Percentiles rank a stretch among this genome's conserved stretches.
Conservation (phyloP, 345 rosid genomes). For the Salix dunnii region DNA sequence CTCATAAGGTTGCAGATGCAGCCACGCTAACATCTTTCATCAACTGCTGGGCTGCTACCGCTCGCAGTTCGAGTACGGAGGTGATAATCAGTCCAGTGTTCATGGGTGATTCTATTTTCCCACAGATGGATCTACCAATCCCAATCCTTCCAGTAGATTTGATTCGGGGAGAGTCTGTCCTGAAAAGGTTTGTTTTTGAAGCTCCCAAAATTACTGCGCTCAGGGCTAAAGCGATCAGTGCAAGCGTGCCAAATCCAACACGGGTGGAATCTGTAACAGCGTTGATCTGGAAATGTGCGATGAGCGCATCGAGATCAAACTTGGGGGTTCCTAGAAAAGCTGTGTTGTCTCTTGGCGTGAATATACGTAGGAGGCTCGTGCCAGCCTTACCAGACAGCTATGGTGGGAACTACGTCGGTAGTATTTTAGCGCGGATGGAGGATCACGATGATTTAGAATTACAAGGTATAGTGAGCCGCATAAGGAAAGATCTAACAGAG, state of each 20-base stretch:
- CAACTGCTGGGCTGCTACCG: conserved; percentile 23
- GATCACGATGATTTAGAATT: not conserved
- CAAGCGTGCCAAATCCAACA: conserved; percentile 5
- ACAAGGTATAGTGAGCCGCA: not conserved
- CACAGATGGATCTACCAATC: conserved; percentile 8
- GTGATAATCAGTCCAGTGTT: not conserved
- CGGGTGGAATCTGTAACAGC: conserved; percentile 15
- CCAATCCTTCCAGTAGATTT: not conserved
- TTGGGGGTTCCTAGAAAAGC: not conserved
- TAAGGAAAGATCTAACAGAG: conserved; percentile 9
- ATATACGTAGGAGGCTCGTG: conserved; percentile 7
- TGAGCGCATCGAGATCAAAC: conserved; percentile 4
- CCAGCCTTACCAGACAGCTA: conserved; percentile 9
- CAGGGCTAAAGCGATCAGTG: not conserved
- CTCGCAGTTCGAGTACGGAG: not conserved
- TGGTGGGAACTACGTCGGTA: conserved; percentile 1
- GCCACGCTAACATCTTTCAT: conserved; percentile 10
- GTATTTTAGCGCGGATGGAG: not conserved
- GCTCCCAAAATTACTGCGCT: not conserved
- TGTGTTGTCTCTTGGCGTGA: conserved; percentile 1
- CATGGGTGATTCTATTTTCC: conserved; percentile 20
- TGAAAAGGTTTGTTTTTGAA: conserved; percentile 17
- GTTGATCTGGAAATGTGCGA: conserved; percentile 15
- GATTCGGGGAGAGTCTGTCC: not conserved
- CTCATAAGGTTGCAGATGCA: conserved; percentile 27